Conservation (phyloP, 495 filamentous ascomycete species). For the Penicillium flavigenum region DNA sequence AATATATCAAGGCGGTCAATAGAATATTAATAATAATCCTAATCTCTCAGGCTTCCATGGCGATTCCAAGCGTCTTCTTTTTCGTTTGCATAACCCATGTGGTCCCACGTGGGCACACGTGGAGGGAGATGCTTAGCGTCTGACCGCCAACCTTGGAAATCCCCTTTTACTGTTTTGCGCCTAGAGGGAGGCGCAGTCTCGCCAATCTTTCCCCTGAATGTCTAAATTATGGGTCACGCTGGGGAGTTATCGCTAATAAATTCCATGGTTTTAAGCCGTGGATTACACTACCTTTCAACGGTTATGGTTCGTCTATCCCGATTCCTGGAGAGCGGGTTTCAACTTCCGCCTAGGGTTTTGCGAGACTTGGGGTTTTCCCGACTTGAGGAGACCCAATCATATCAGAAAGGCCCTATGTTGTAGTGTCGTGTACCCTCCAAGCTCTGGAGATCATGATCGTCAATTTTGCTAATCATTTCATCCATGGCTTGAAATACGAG, state of each 20-base stretch:
- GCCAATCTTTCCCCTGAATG: slow-evolving; percentile 9
- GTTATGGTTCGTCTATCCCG: slow-evolving; percentile 1
- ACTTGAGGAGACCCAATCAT: background rate
- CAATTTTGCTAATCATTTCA: background rate
- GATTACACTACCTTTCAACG: background rate
- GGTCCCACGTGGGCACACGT: slow-evolving; percentile 45
- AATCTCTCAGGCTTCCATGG: slow-evolving; percentile 22
- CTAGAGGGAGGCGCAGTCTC: slow-evolving; percentile 16
- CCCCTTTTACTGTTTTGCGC: slow-evolving; percentile 21
- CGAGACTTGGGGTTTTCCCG: slow-evolving; percentile 1
- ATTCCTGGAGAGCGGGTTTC: slow-evolving; percentile 1
- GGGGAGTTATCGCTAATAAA: slow-evolving; percentile 5
- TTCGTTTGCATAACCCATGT: slow-evolving; percentile 33
- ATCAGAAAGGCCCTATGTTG: background rate
- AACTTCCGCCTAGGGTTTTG: background rate
- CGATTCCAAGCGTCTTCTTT: slow-evolving; percentile 34
- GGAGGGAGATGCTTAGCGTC: slow-evolving; percentile 31
- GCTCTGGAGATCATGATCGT: slow-evolving; percentile 1
- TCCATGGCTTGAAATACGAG: slow-evolving; percentile 1
- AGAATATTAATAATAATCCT: background rate
- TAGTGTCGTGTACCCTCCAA: background rate
- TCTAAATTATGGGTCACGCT: background rate
- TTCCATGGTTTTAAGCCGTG: background rate
- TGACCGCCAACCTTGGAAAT: slow-evolving; percentile 15
- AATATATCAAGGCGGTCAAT: slow-evolving; percentile 2